A percentile compares a stretch with the other conserved stretches of the same genome.
Conservation (phyloP, 1,139 yeast genomes). For the Kodamaea alishanica region DNA sequence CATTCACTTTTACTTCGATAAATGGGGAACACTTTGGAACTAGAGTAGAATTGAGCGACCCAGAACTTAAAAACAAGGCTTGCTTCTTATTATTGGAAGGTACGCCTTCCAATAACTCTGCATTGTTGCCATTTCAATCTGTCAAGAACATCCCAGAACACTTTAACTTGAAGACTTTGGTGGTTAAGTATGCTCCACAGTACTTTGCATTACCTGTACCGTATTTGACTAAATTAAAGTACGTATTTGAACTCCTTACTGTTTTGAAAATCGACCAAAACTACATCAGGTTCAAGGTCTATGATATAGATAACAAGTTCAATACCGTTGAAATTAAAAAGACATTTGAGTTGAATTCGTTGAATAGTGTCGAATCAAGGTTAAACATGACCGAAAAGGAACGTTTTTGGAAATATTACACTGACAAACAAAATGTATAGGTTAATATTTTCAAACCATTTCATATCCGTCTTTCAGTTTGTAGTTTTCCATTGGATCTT, state of each 20-base stretch:
- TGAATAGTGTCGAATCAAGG: slow-evolving; percentile 26
- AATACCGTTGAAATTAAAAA: slow-evolving; percentile 18
- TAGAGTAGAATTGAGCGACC: slow-evolving; percentile 12
- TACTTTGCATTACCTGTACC: slow-evolving; percentile 37
- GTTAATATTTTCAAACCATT: not conserved
- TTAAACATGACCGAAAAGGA: slow-evolving; percentile 28
- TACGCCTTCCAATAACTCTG: slow-evolving; percentile 64
- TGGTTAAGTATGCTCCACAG: slow-evolving; percentile 39
- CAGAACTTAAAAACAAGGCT: slow-evolving; percentile 28
- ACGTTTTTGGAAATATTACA: slow-evolving; percentile 34
- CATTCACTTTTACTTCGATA: slow-evolving; percentile 24
- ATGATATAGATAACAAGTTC: slow-evolving; percentile 18
- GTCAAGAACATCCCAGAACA: slow-evolving; percentile 10
- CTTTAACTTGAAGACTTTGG: slow-evolving; percentile 39
- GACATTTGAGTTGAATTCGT: slow-evolving; percentile 29
- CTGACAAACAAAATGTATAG: slow-evolving; percentile 4
- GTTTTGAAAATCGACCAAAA: slow-evolving; percentile 19
- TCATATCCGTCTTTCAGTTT: not conserved
- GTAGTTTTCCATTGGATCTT: slow-evolving; percentile 2
- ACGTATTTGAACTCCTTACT: slow-evolving; percentile 24
- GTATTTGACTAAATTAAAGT: slow-evolving; percentile 17
- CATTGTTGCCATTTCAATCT: slow-evolving; percentile 45
- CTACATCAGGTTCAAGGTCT: slow-evolving; percentile 24
- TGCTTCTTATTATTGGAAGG: slow-evolving; percentile 61
- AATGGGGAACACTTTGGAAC: slow-evolving; percentile 9